Percentiles rank a stretch among this genome's conserved stretches.
These are phyloP conservation scores for Salix purpurea DNA, from an alignment of 345 rosid genomes.

Conservation along the genomic window DNA sequence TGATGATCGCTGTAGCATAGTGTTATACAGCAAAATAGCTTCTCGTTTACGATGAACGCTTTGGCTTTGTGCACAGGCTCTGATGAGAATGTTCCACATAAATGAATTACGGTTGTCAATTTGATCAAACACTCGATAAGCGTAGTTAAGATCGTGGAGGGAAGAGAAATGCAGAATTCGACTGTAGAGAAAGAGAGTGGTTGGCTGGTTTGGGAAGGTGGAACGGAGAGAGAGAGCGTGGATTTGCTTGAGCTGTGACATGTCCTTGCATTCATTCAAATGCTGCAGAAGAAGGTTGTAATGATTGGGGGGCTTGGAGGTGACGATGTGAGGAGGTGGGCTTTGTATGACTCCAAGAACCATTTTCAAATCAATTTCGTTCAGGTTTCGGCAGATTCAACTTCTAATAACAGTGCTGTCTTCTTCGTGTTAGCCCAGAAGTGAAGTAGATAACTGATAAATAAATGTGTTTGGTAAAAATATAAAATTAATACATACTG, in stretches of 20 bases:
- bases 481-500: too few species aligned
- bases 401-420: too few species aligned
- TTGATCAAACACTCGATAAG: constrained; percentile 46
- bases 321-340: constrained; percentile 27
- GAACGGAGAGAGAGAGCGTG: constrained; percentile 73
- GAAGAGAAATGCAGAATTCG: constrained; percentile 56
- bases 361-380: constrained; percentile 18
- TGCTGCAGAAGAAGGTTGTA: constrained; percentile 35
- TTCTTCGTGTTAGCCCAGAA: too few species aligned
- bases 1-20: constrained; percentile 52
- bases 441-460: too few species aligned
- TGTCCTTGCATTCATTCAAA: constrained; percentile 43
- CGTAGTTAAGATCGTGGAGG: constrained; percentile 43
- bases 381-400: too few species aligned
- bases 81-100: constrained; percentile 84
- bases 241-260: constrained; percentile 59
- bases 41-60: constrained; percentile 46
- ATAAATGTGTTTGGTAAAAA: too few species aligned
- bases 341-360: constrained; percentile 27
- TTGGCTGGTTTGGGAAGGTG: constrained; percentile 33
- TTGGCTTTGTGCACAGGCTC: constrained; percentile 54
- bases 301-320: constrained; percentile 28
- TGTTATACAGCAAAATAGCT: constrained; percentile 41
- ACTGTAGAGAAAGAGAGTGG: constrained; percentile 49
- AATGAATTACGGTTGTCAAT: constrained; percentile 50